Base-by-base conservation (phyloP, 2,329 filamentous ascomycete species). In the Dactylella cylindrospora region DNA sequence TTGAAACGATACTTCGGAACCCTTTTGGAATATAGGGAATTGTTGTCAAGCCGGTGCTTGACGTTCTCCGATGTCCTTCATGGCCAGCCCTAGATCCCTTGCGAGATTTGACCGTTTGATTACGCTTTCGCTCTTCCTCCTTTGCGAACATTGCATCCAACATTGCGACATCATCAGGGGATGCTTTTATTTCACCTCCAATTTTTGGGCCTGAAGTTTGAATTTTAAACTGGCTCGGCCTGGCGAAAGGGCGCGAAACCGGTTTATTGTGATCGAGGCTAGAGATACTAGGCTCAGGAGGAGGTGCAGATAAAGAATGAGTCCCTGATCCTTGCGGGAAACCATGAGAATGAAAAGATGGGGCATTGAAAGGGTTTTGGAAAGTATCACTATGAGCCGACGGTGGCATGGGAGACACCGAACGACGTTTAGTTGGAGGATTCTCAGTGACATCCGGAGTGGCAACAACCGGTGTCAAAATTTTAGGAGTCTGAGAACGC, bases 21-120 rank as follows among this genome's bases (percentile, higher is more conserved):
- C 55, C 55, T 20, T 61, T 61, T 25, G 55, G 55, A 41, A 61
- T 61, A 36, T 61, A 61, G 8, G 55, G 55, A 45, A 61, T 61
- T 3, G 55, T 61, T 5, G 55, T 61, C 22, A 61, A 26, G 7
- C 55, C 55, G 23, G 47, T 49, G 15, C 40, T 53, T 5, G 55
- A 61, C 3, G 41, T 53, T 15, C 55, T 46, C 44, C 55, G 31
- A 28, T 61, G 55, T 3, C 40, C 46, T 6, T 61, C 55, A n/a
- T n/a, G n/a, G 32, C 54, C 54, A 13, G 41, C 47, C 29, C 55
- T 61, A 39, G 55, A 61, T 19, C 47, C 55, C 47, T 61, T 61
- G 20, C 55, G 55, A 5, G 33, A 17, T 8, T 41, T 26, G 6
- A 61, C 22, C 5, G 55, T 47, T 15, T 53, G 55, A 12, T 28